A percentile compares a stretch with the other conserved stretches of the same genome.
Evolutionary conservation across 805 yeast species (phyloP).

Genomic region (Starmerella sp.): DNA sequence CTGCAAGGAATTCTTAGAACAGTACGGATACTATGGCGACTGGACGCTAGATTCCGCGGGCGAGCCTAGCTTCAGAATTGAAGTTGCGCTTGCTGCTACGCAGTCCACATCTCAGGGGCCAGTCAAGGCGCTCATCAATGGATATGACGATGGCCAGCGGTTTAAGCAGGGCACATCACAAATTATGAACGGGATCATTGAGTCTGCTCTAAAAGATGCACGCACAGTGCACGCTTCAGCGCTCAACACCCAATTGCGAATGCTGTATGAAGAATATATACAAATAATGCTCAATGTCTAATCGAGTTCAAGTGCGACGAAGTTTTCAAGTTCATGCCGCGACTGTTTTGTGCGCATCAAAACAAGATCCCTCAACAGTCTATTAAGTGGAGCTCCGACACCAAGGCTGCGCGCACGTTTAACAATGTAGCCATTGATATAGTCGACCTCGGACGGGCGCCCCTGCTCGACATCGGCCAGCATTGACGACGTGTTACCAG

Average conservation of each 20-base stretch:
- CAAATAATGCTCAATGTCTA: neutral
- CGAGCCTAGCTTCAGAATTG: conserved; percentile 43
- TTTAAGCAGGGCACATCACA: neutral
- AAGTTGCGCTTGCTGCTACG: conserved; percentile 53
- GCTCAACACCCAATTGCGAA: neutral
- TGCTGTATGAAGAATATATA: conserved; percentile 3
- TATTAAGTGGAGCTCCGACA: conserved; percentile 37
- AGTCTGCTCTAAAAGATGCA: neutral
- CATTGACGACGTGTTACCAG: conserved; percentile 58
- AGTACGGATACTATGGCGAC: conserved; percentile 54
- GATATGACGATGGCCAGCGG: conserved; percentile 12
- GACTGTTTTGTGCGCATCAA: conserved; percentile 23
- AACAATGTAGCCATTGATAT: conserved; percentile 71
- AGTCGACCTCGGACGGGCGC: conserved; percentile 64
- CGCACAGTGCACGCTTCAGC: neutral
- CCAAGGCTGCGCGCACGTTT: conserved; percentile 40
- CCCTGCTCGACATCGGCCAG: conserved; percentile 48
- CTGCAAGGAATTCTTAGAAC: conserved; percentile 39
- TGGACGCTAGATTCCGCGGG: conserved; percentile 49
- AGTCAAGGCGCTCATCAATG: conserved; percentile 12
- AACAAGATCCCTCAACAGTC: conserved; percentile 38
- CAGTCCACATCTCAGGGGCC: conserved; percentile 4
- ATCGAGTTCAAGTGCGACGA: conserved; percentile 8
- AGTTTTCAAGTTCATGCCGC: conserved; percentile 11
- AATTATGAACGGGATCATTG: neutral